Evolutionary conservation across 306 rosid genomes (phyloP).

Genomic region (Corylus americana): DNA sequence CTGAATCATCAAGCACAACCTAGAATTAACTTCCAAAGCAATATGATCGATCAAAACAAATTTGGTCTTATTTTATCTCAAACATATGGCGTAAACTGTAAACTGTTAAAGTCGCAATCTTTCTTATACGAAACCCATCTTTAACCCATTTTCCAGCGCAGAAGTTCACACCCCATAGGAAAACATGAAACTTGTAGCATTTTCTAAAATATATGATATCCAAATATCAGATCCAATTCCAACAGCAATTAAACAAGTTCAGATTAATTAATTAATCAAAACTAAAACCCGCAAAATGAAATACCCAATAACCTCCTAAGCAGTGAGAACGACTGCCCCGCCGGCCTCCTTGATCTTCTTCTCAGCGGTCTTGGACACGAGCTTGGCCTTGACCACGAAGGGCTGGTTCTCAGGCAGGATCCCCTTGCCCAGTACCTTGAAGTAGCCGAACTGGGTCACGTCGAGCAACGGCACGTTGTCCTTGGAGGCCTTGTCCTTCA

Average conservation of each 20-base stretch:
- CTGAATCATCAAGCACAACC: too few species aligned
- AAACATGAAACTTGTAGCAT: constrained; percentile 8
- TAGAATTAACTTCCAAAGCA: not conserved
- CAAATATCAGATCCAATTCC: constrained; percentile 4
- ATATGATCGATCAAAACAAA: not conserved
- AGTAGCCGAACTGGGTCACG: constrained; percentile 64
- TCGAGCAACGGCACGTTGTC: constrained; percentile 62
- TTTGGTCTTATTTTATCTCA: not conserved
- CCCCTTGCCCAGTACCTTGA: constrained; percentile 79
- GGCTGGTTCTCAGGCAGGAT: constrained; percentile 63
- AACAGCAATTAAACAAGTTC: constrained; percentile 20
- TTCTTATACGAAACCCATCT: not conserved
- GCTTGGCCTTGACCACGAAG: constrained; percentile 69
- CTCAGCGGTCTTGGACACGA: constrained; percentile 70
- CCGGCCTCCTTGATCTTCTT: constrained; percentile 82
- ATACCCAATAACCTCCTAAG: constrained; percentile 26
- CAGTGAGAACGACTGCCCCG: constrained; percentile 75
- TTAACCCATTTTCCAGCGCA: not conserved
- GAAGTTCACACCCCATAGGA: not conserved
- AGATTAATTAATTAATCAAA: not conserved
- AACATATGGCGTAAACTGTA: too few species aligned
- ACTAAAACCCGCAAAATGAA: not conserved
- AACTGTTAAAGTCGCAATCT: not conserved
- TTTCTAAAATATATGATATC: constrained; percentile 2
- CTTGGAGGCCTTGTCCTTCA: constrained; percentile 53